These are phyloP conservation scores for Rubroboletus satanas DNA, from an alignment of 768 basidiomycete species.

Conservation along the genomic window DNA sequence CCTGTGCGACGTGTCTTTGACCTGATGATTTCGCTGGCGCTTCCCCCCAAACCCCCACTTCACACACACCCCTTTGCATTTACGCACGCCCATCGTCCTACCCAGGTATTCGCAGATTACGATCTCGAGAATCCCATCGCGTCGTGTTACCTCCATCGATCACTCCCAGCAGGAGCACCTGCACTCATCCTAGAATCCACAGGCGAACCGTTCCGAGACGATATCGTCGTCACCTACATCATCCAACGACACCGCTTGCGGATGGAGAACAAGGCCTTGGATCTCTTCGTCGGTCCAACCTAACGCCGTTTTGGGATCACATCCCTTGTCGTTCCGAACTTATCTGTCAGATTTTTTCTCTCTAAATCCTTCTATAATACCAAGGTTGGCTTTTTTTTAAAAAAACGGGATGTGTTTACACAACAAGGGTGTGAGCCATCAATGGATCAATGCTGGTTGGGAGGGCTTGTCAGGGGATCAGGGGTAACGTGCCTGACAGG, in stretches of 20 bases:
- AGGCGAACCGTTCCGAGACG: conserved; percentile 30
- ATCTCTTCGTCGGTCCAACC: conserved; percentile 22
- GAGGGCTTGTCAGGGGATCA: no score
- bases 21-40: neutral
- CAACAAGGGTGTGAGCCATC: no score
- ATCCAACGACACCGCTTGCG: conserved; percentile 25
- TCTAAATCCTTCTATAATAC: no score
- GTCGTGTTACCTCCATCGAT: conserved; percentile 16
- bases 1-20: neutral
- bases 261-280: conserved; percentile 23
- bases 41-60: neutral
- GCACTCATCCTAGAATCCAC: conserved; percentile 20
- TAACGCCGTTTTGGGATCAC: neutral
- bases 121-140: conserved; percentile 25
- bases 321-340: neutral
- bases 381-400: no score
- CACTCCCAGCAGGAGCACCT: conserved; percentile 6
- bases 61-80: neutral
- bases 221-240: conserved; percentile 27
- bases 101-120: conserved; percentile 22
- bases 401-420: no score
- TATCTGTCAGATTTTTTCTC: no score
- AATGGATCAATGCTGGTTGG: no score
- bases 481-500: no score
- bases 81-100: no score